Evolutionary conservation across 441 rosid genomes (phyloP), one percentile per base, ranked within the genome.

Genomic region (Hypseocharis bilobata): DNA sequence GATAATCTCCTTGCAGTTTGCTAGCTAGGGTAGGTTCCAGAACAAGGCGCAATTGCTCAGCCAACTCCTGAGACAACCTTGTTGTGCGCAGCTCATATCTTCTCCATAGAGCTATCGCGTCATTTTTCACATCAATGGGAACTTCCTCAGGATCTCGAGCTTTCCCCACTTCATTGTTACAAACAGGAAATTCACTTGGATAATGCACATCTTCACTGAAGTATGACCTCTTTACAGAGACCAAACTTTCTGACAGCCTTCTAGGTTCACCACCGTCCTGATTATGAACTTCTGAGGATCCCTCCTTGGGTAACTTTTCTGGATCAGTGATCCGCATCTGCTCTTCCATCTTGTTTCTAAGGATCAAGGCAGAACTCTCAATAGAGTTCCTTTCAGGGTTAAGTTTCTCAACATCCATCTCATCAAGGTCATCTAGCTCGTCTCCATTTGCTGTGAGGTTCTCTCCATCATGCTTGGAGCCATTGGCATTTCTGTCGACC

Each of bases 1-100:
- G 88, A 65, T 91, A 94, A 71, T 94, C 99, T 23, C 99, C 99
- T 76, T 84, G 94, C 60, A 94, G 98, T 74, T 91, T 94, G 81
- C 96, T 91, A 7, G 96, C 98, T 27, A 88, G 75, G 19, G 95
- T 91, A 36, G 98, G 96, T 80, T 88, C 98, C 93, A 94, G 65
- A 71, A 94, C 86, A 65, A 94, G 98, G 32, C 96, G 94, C 73
- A 94, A 75, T 58, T 88, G 99, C 77, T 94, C 99, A 69, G 98
- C 92, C 77, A 94, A 77, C 80, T 91, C 96, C 76, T 91, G 96
- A 55, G 98, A 91, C 67, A 88, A 74, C 79, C 86, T 89, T 44
- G 88, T 80, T 4, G 96, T 91, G 29, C 70, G 84, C 70, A 85
- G 66, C 70, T 94, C 98, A 66, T 85, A 94, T 79, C 76, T 91